Evolutionary conservation across 2,329 filamentous ascomycete species (phyloP).

Genomic region (Hymenoscyphus albidus): DNA sequence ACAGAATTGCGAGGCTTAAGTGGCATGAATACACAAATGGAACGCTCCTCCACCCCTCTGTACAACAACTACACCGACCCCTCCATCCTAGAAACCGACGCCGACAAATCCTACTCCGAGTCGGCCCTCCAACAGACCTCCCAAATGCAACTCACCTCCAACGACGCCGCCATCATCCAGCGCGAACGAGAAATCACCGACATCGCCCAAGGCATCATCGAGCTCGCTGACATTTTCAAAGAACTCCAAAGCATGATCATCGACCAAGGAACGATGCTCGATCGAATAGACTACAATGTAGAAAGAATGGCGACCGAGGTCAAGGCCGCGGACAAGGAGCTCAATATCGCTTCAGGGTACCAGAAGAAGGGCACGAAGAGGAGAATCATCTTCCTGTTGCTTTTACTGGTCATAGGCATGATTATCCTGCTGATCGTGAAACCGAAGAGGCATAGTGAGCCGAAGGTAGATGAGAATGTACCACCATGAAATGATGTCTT

Average conservation of each 20-base stretch:
- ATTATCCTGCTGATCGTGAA: conserved; percentile 82
- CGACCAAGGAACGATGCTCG: conserved; percentile 84
- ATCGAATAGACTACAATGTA: conserved; percentile 97
- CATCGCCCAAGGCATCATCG: conserved; percentile 96
- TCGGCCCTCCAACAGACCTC: conserved; percentile 75
- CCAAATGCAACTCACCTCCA: conserved; percentile 63
- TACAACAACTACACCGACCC: conserved; percentile 68
- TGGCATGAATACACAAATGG: conserved; percentile 52
- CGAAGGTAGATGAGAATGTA: conserved; percentile 24
- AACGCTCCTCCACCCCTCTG: conserved; percentile 51
- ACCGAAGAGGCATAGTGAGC: conserved; percentile 31
- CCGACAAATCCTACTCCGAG: conserved; percentile 88
- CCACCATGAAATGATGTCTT: conserved; percentile 22
- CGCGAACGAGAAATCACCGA: conserved; percentile 96
- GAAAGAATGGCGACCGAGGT: conserved; percentile 93
- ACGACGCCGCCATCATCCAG: conserved; percentile 82
- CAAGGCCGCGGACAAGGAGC: conserved; percentile 87
- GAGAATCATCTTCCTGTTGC: conserved; percentile 85
- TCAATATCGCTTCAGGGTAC: conserved; percentile 83
- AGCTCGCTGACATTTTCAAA: conserved; percentile 92
- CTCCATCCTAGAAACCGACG: conserved; percentile 87
- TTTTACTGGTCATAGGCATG: conserved; percentile 79
- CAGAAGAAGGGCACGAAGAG: conserved; percentile 85
- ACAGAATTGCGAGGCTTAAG: conserved; percentile 72
- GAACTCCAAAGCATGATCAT: conserved; percentile 96